Evolutionary conservation across 805 yeast genomes (phyloP), one percentile per base, ranked within the genome.

Genomic region (Blastobotrys peoriensis): DNA sequence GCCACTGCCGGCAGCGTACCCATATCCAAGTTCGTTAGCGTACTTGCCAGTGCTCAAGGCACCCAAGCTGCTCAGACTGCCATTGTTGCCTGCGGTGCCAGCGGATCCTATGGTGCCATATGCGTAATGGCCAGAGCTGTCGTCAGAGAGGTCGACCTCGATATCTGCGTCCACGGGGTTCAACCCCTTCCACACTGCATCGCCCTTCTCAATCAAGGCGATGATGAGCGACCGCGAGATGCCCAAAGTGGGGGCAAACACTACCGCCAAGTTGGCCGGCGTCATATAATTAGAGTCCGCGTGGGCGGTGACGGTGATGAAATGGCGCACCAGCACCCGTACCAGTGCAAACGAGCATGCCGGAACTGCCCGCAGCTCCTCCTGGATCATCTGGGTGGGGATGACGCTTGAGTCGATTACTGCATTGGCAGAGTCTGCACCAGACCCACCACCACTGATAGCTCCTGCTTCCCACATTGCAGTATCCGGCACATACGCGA

Each of bases 181-280:
- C 30, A 51, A 36, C 33, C 38, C 47, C 17, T 44, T 38, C 54
- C 54, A 52, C 19, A 52, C 33, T 15, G 8, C 44, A 18, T 43
- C 53, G 10, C 48, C 43, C 17, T 43, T 33, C 15, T 43, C 46
- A 22, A 62, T 51, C 35, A 62, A 45, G 2, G 45, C 56, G 52
- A 50, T 15, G 42, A 55, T 46, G 42, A 61, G 40, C 36, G 47
- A 35, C 33, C 46, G 41, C 42, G 46, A 39, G 28, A 62, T 52
- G 13, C 59, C 46, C 45, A 62, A 44, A 4, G 66, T 58, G 2
- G 66, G 66, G 23, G 61, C 56, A 9, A 62, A 48, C 9, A 61
- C 53, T 27, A 60, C 46, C 10, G 62, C 54, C 40, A 62, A 43
- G 41, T 59, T 62, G 13, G 52, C 46, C 8, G 54, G 41, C 13